Conservation (phyloP, 2,329 filamentous ascomycete genomes). For the Camillea tinctor region DNA sequence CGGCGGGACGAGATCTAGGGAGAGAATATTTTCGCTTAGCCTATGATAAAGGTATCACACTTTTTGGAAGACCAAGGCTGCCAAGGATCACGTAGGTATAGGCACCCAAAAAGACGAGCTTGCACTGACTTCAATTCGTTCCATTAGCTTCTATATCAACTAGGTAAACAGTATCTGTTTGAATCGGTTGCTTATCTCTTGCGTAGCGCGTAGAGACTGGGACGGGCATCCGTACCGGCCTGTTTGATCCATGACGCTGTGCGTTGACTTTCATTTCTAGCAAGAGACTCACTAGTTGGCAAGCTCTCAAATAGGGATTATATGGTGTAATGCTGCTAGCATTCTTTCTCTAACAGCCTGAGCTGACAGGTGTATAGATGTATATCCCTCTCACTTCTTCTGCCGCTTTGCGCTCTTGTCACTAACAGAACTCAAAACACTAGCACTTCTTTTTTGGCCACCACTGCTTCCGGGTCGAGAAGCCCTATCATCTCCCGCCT, state of each 20-base stretch:
- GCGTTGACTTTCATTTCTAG: background rate
- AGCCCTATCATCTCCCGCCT: slow-evolving; percentile 32
- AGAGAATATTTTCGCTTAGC: no score
- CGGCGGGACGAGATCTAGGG: no score
- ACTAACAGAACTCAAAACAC: slow-evolving; percentile 70
- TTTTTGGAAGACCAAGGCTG: no score
- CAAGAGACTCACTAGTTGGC: background rate
- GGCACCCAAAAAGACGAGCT: no score
- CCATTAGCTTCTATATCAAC: no score
- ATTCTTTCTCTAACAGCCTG: background rate
- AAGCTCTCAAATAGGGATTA: background rate
- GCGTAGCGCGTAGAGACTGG: background rate
- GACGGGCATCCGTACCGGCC: background rate
- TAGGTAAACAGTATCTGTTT: no score
- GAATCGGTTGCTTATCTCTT: no score
- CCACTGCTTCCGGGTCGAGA: slow-evolving; percentile 40
- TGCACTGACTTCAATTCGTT: no score
- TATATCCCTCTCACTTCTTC: slow-evolving; percentile 49
- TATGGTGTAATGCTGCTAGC: background rate
- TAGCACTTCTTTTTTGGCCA: slow-evolving; percentile 76
- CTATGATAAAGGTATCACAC: no score
- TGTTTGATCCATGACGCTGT: background rate
- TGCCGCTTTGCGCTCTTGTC: slow-evolving; percentile 61
- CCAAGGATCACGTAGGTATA: no score
- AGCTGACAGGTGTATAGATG: background rate